Conservation (phyloP, 495 filamentous ascomycete genomes). For the Lentithecium fluviatile region DNA sequence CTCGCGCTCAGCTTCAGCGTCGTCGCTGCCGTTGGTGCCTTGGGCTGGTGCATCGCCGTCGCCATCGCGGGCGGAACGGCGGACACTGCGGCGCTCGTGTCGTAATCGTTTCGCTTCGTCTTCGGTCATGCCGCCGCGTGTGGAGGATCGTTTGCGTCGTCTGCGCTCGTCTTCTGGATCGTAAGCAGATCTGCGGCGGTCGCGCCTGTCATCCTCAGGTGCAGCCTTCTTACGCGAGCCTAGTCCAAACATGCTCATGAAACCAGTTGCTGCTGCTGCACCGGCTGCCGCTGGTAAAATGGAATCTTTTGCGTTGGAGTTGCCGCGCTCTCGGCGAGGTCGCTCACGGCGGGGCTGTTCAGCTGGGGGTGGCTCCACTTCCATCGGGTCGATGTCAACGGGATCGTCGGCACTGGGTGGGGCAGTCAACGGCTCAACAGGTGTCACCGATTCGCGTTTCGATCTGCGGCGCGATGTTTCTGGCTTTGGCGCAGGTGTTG, state of each 20-base stretch:
- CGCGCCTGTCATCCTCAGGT: conserved; percentile 20
- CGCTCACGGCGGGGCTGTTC: conserved; percentile 27
- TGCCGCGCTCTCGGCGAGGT: conserved; percentile 21
- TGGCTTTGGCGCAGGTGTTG: conserved; percentile 24
- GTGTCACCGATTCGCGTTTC: conserved; percentile 27
- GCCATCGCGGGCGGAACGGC: conserved; percentile 20
- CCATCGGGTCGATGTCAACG: conserved; percentile 30
- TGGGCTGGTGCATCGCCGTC: conserved; percentile 7
- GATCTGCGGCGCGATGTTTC: conserved; percentile 31
- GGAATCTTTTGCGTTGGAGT: conserved; percentile 26
- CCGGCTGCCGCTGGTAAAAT: conserved; percentile 11
- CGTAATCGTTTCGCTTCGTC: conserved; percentile 36
- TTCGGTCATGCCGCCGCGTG: conserved; percentile 29
- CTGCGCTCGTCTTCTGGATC: conserved; percentile 34
- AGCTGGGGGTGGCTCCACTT: conserved; percentile 14
- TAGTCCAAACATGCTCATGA: conserved; percentile 38
- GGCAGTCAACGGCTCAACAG: conserved; percentile 32
- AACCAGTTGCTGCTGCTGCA: conserved; percentile 14
- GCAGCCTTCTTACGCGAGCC: conserved; percentile 30
- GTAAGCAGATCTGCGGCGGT: conserved; percentile 32
- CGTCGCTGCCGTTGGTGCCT: conserved; percentile 28
- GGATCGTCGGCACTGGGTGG: conserved; percentile 37
- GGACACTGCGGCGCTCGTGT: conserved; percentile 30
- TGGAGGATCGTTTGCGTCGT: conserved; percentile 35
- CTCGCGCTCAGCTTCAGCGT: conserved; percentile 35